A percentile compares a stretch with the other conserved stretches of the same genome.
Evolutionary conservation across 1,284 basidiomycete genomes (phyloP).

Genomic region (Leccinum proximum): DNA sequence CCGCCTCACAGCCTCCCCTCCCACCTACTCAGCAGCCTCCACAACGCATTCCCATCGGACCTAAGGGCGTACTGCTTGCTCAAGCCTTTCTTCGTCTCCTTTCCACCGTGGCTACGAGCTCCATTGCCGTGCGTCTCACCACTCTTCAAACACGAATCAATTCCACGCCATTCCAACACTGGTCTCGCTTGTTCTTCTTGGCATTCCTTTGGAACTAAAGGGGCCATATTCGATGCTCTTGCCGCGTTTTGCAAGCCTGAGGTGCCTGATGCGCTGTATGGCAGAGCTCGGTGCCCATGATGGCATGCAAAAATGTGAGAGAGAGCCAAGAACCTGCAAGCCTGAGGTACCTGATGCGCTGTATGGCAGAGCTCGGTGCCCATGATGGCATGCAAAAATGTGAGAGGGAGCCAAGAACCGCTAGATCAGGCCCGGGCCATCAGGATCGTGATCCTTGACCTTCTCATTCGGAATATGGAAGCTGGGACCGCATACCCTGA

Average conservation of each 20-base stretch:
- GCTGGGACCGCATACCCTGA: no score
- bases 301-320: conserved; percentile 11
- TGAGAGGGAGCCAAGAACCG: conserved; percentile 30
- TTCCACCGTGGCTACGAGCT: conserved; percentile 76
- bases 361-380: no score
- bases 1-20: conserved; percentile 1
- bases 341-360: no score
- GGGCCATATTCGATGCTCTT: conserved; percentile 76
- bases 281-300: no score
- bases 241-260: conserved; percentile 84
- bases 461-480: no score
- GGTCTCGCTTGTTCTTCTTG: conserved; percentile 75
- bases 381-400: no score
- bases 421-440: conserved; percentile 61
- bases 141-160: conserved; percentile 57
- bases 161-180: conserved; percentile 69
- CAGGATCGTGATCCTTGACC: conserved; percentile 67
- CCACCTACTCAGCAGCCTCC: conserved; percentile 27
- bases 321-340: conserved; percentile 23
- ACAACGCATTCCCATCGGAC: conserved; percentile 55
- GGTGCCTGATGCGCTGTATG: conserved; percentile 63
- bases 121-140: conserved; percentile 72
- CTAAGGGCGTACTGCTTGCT: conserved; percentile 78
- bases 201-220: conserved; percentile 90
- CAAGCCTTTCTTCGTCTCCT: conserved; percentile 83